Percentiles rank a stretch among this genome's conserved stretches.
Conservation (phyloP, 805 yeast genomes). For the Tetrapisispora pingtungensis region DNA sequence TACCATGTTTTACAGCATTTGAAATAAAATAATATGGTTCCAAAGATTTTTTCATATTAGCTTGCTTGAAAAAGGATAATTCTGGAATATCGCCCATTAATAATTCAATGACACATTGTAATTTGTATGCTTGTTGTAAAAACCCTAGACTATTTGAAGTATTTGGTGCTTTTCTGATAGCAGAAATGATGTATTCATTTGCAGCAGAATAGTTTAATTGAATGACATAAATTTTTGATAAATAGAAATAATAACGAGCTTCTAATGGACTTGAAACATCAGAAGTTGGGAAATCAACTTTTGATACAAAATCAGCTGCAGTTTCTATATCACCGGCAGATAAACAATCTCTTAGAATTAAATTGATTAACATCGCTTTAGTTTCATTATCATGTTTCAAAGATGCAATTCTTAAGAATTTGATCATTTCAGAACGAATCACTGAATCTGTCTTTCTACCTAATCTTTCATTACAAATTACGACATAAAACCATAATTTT, state of each 20-base stretch:
- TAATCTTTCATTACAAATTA: slow-evolving; percentile 58
- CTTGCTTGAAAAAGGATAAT: slow-evolving; percentile 64
- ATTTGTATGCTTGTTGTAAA: slow-evolving; percentile 78
- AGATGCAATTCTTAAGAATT: slow-evolving; percentile 76
- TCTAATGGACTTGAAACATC: slow-evolving; percentile 77
- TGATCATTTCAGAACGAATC: slow-evolving; percentile 59
- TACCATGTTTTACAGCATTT: slow-evolving; percentile 88
- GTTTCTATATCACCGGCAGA: slow-evolving; percentile 70
- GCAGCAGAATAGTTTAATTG: slow-evolving; percentile 90
- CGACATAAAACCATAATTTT: slow-evolving; percentile 85
- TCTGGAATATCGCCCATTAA: slow-evolving; percentile 97
- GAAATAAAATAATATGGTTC: slow-evolving; percentile 80
- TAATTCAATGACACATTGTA: slow-evolving; percentile 78
- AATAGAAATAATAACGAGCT: slow-evolving; percentile 84
- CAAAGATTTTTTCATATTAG: slow-evolving; percentile 47
- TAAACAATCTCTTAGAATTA: slow-evolving; percentile 72
- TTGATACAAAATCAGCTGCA: slow-evolving; percentile 82
- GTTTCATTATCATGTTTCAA: slow-evolving; percentile 90
- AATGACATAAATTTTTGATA: slow-evolving; percentile 83
- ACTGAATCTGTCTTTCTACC: slow-evolving; percentile 16
- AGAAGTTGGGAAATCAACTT: slow-evolving; percentile 71
- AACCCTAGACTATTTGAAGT: slow-evolving; percentile 78
- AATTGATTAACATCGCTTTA: slow-evolving; percentile 76
- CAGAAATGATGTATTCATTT: slow-evolving; percentile 82
- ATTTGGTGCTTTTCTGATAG: slow-evolving; percentile 93